Percentiles rank a stretch among this genome's conserved stretches.
Evolutionary conservation across 495 filamentous ascomycete species (phyloP).

Genomic region (Talaromyces adpressus): DNA sequence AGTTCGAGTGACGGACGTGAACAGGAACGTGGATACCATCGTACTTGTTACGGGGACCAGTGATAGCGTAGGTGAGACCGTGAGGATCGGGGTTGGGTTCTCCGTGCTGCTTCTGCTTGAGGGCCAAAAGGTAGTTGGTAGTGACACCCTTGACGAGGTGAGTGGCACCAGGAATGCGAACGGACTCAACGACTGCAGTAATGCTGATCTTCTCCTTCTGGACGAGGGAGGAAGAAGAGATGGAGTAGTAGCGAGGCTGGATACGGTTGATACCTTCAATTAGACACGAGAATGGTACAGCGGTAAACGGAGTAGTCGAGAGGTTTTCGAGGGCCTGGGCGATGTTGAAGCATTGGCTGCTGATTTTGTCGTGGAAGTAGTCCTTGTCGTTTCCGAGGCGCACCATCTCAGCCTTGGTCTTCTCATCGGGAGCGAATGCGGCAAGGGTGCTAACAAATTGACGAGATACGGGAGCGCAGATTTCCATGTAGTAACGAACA

Average conservation of each 20-base stretch:
- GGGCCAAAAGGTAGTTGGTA: constrained; percentile 92
- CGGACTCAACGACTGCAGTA: constrained; percentile 88
- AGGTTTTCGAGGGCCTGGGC: constrained; percentile 77
- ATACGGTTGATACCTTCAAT: constrained; percentile 93
- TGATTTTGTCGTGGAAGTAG: constrained; percentile 86
- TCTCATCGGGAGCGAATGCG: constrained; percentile 82
- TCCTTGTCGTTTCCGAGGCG: constrained; percentile 91
- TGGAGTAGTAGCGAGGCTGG: constrained; percentile 98
- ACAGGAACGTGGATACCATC: constrained; percentile 94
- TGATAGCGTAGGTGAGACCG: constrained; percentile 82
- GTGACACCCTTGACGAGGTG: constrained; percentile 90
- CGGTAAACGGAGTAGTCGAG: constrained; percentile 65
- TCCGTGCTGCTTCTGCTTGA: constrained; percentile 96
- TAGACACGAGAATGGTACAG: constrained; percentile 86
- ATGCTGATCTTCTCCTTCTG: constrained; percentile 92
- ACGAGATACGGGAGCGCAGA: constrained; percentile 89
- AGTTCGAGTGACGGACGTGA: constrained; percentile 96
- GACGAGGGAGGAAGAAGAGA: constrained; percentile 91
- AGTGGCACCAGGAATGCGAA: constrained; percentile 65
- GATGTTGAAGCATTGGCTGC: constrained; percentile 79
- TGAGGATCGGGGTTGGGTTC: constrained; percentile 80
- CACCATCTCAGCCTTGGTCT: constrained; percentile 74
- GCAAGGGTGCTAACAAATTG: constrained; percentile 87
- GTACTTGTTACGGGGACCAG: constrained; percentile 91
- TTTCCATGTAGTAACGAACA: constrained; percentile 95